Evolutionary conservation across 163 green algal genomes (phyloP), one percentile per base, ranked within the genome.

Genomic region (Prototheca cutis): DNA sequence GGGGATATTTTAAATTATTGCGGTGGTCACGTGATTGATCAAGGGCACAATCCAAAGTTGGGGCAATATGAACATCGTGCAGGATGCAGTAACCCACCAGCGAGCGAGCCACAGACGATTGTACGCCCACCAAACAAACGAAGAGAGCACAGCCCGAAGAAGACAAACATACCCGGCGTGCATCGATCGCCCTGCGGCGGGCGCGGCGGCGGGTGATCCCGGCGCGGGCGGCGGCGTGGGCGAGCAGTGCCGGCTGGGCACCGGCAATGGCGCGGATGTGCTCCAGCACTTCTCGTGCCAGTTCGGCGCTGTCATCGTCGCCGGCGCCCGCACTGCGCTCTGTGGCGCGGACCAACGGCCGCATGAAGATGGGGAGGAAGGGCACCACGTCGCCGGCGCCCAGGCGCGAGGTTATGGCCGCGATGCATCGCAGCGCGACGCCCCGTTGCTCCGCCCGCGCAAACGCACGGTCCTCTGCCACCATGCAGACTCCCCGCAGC

Each of bases 291-390:
- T 94, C 82, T 27, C 84, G 72, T 0, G 61, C 74, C 42, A 92
- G 74, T 33, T 13, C 34, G 4, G 13, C 31, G 6, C 75, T 62
- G 56, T 84, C 74, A 13, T 63, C 61, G 1, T 45, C 48, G 48
- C 78, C 61, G 6, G 66, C 57, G 5, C 58, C 34, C 5, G 45
- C 48, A 42, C 59, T 60, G 2, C 65, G 73, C 65, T 90, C 84
- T 2, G 70, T 77, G 42, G 91, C 78, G 59, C 84, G 82, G 71
- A 82, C 90, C 53, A 94, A 62, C 48, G 87, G 85, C 30, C 73
- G 63, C 60, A 90, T 55, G 40, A 91, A 59, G 23, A 74, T 45
- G 29, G 80, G 63, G 36, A 93, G 74, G 72, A 84, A 82, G 4
- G 74, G 76, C 60, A 32, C 52, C 17, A 66, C 58, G 15, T 32